Evolutionary conservation across 768 basidiomycete species (phyloP), one percentile per base, ranked within the genome.

Genomic region (Suillus luteus): DNA sequence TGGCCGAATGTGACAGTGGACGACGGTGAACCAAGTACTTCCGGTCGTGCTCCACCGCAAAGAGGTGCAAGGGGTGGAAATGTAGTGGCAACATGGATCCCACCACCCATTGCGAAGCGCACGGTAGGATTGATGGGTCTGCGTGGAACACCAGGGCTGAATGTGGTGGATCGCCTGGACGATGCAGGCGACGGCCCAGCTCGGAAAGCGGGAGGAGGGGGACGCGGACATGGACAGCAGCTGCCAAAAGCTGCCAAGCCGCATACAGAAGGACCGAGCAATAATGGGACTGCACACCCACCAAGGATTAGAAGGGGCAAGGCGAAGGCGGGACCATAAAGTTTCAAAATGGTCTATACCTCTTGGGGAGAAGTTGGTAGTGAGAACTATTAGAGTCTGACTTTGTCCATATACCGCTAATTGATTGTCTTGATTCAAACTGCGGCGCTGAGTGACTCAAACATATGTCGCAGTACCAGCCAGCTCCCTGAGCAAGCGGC

Each of bases 41-140:
- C 24, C 10, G 38, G 55, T 57, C 15, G 22, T 17, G 38, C 37
- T 37, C 17, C 37, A 17, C 15, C n/a, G 35, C 43, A 38, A 46
- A 41, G 22, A 19, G 19, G 19, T 14, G 41, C 33, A 37, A 40
- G 60, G 59, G 44, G 41, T 43, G 38, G n/a, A 24, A 31, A 11
- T 35, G 17, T 14, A 22, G 35, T 49, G 48, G 14, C 24, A 15
- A 38, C 4, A 24, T 58, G 40, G 40, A 19, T 43, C 17, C 67
- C 65, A 27, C 82, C 82, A 33, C 69, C 73, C 40, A 60, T 85
- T 33, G 68, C 77, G n/a, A 72, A 78, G 44, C 79, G 72, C 72
- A 76, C 79, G 4, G 76, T 82, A 22, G 82, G 83, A 31, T 83
- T 78, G 78, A 84, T 85, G 83, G 75, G 76, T 2, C 62, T 85